Percentiles rank a stretch among this genome's conserved stretches.
Conservation (phyloP, 768 basidiomycete genomes). For the Phaeotremella skinneri region DNA sequence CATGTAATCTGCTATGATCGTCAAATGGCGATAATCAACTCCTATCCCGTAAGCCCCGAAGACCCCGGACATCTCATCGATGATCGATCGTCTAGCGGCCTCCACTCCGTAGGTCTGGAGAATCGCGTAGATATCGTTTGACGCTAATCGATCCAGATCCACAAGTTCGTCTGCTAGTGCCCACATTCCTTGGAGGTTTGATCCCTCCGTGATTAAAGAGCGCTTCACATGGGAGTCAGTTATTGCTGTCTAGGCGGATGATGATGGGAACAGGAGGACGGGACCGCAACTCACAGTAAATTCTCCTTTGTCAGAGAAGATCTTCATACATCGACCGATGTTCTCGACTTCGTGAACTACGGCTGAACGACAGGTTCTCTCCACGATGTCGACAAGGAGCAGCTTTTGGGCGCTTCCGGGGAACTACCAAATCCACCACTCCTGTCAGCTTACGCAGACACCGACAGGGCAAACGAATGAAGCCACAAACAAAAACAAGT, state of each 20-base stretch:
- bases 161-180: constrained; percentile 58
- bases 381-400: constrained; percentile 87
- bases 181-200: constrained; percentile 90
- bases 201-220: constrained; percentile 85
- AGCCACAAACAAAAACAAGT: not conserved
- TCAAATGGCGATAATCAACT: constrained; percentile 88
- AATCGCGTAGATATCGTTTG: constrained; percentile 92
- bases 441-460: not conserved
- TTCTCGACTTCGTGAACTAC: constrained; percentile 85
- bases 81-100: constrained; percentile 85
- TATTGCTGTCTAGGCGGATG: not conserved
- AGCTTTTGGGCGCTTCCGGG: constrained; percentile 84
- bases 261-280: not conserved
- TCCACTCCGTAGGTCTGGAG: constrained; percentile 93
- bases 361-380: constrained; percentile 76
- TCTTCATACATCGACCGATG: constrained; percentile 69
- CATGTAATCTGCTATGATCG: constrained; percentile 99
- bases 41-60: constrained; percentile 95
- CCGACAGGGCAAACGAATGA: not conserved
- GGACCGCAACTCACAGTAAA: constrained; percentile 49
- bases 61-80: constrained; percentile 82
- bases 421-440: constrained; percentile 60
- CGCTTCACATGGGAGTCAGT: constrained; percentile 14
- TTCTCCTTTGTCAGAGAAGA: constrained; percentile 49
- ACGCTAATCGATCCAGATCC: constrained; percentile 76